Percentiles rank a stretch among this genome's conserved stretches.
Evolutionary conservation across 1,139 yeast genomes (phyloP).

Genomic region (Schizosaccharomyces versatilis): DNA sequence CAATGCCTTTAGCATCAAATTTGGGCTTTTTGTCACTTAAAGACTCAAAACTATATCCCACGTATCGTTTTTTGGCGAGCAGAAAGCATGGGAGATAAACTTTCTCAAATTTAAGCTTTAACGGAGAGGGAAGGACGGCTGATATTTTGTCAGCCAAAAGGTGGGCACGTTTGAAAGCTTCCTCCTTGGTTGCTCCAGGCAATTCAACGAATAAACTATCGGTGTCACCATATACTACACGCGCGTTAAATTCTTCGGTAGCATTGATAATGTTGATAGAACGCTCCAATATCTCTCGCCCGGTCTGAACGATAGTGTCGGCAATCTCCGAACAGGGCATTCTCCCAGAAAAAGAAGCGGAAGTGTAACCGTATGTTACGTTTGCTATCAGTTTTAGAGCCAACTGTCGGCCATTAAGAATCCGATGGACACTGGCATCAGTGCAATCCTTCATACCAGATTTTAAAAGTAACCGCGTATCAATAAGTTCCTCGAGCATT

Average conservation of each 20-base stretch:
- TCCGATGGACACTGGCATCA: conserved; percentile 28
- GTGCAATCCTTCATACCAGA: conserved; percentile 34
- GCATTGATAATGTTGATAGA: conserved; percentile 46
- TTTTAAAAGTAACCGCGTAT: conserved; percentile 59
- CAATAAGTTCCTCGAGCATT: conserved; percentile 65
- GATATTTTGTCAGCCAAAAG: conserved; percentile 48
- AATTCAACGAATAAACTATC: conserved; percentile 78
- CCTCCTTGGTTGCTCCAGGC: conserved; percentile 56
- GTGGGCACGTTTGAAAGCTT: conserved; percentile 57
- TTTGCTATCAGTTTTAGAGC: conserved; percentile 81
- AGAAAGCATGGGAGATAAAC: conserved; percentile 73
- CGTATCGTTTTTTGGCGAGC: conserved; percentile 72
- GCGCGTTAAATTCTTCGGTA: conserved; percentile 50
- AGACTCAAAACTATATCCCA: conserved; percentile 56
- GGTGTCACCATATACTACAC: conserved; percentile 91
- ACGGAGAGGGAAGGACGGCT: conserved; percentile 53
- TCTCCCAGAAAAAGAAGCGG: conserved; percentile 85
- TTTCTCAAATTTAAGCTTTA: conserved; percentile 69
- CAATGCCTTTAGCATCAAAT: conserved; percentile 92
- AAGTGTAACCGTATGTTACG: conserved; percentile 86
- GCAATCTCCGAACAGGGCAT: conserved; percentile 95
- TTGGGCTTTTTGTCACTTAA: conserved; percentile 33
- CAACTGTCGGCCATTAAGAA: conserved; percentile 56
- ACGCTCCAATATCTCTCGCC: conserved; percentile 50
- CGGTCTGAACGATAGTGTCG: conserved; percentile 81